Conservation (phyloP, 139 green algal species). For the Chlorella sp. region DNA sequence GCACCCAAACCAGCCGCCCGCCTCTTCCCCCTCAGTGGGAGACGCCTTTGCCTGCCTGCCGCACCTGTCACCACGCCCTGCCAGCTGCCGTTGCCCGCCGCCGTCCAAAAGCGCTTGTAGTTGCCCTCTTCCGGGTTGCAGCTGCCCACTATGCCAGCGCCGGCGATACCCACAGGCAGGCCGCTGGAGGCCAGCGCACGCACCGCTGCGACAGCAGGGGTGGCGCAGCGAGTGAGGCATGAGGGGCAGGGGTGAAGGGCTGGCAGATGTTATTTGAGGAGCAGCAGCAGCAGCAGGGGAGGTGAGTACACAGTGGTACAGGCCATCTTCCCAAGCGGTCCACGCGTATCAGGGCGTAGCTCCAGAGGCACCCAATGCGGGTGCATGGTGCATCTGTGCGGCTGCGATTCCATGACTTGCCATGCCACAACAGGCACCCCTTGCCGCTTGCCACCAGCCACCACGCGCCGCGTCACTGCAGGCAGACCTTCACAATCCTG, state of each 20-base stretch:
- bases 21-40: background rate
- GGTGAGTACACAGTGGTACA: background rate
- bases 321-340: too few species aligned
- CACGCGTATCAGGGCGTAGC: too few species aligned
- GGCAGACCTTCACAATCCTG: too few species aligned
- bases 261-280: background rate
- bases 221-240: background rate
- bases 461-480: too few species aligned
- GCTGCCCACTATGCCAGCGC: constrained; percentile 43
- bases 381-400: too few species aligned
- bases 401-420: too few species aligned
- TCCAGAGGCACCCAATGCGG: too few species aligned
- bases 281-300: too few species aligned
- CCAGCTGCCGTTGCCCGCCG: constrained; percentile 41
- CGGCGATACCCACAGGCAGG: constrained; percentile 49
- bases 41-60: background rate
- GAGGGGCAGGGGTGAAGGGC: background rate
- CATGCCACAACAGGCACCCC: too few species aligned
- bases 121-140: constrained; percentile 65
- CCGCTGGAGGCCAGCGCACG: constrained; percentile 39
- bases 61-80: constrained; percentile 8
- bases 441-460: too few species aligned
- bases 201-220: constrained; percentile 17
- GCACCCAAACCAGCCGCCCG: background rate
- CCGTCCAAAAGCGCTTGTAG: constrained; percentile 41